Base-by-base conservation (phyloP, 179 eudicot genomes). In the Corrigiola litoralis region DNA sequence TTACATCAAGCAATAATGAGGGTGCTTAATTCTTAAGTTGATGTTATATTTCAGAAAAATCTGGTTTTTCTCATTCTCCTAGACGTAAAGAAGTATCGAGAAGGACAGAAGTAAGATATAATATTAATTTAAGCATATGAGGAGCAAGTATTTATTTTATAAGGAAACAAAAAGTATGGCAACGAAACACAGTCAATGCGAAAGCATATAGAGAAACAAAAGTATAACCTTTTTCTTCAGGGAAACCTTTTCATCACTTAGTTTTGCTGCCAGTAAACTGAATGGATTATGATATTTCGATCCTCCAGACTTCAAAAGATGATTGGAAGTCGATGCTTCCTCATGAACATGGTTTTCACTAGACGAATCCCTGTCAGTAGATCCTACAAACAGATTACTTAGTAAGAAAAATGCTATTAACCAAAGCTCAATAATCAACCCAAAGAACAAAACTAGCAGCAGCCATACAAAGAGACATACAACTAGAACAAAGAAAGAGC, bases 231-330 rank as follows among this genome's bases (percentile, higher is more conserved):
- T 80, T 63, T 73, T 80, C 36, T 56, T 80, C 28, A 73, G 25
- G 27, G 81, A 68, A 31, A 73, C 54, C 58, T 45, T 80, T 58
- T 80, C 84, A 59, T 80, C 79, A 63, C 76, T 76, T 48, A 80
- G 63, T 61, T 71, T 80, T n/a, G 84, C 58, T 42, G 74, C 66
- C 67, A 76, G 58, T 21, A 55, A 38, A 66, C 73, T 68, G 55
- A 80, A 66, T 27, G 73, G 52, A 36, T 67, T 71, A 18, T 51
- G 64, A 60, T 56, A 72, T 65, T 48, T 76, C 34, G 69, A 59
- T 33, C 38, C 57, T 52, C 71, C 60, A 31, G 73, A 18, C 58
- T 50, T 70, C 4, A 31, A 51, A n/a, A 58, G 71, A 42, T 62
- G 79, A 58, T 24, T 70, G 29, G 79, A 77, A 28, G 71, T 67